phyloP scores from a whole-genome alignment of 176 grass and related monocot genomes.

The Oryza coarctata region DNA sequence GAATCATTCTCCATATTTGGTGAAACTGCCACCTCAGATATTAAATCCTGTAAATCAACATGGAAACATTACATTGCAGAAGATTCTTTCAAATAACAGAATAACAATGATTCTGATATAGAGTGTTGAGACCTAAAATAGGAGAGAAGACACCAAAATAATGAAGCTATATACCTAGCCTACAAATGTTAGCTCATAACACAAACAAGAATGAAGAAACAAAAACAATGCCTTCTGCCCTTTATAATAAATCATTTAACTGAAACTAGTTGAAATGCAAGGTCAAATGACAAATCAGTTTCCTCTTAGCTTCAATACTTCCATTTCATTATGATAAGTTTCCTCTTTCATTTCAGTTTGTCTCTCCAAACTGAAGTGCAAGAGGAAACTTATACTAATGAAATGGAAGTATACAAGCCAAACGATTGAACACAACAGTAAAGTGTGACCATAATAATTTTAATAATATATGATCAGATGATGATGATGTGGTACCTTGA shows the following conservation, averaged over 20 bases:
- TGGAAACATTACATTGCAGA: not conserved
- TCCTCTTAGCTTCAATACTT: too few species aligned
- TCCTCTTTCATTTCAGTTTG: too few species aligned
- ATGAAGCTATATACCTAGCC: not conserved
- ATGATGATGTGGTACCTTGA: slow-evolving; percentile 39
- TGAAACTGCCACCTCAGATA: slow-evolving; percentile 46
- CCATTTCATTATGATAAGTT: too few species aligned
- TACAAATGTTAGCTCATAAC: slow-evolving; percentile 19
- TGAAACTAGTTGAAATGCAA: not conserved
- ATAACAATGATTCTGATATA: not conserved
- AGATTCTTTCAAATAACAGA: slow-evolving; percentile 2
- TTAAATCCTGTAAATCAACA: slow-evolving; percentile 57
- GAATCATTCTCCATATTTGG: slow-evolving; percentile 56
- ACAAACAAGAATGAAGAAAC: slow-evolving; percentile 6
- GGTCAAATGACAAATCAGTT: not conserved
- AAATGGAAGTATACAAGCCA: slow-evolving; percentile 3
- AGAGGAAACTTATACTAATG: not conserved
- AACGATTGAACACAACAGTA: not conserved
- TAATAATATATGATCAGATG: slow-evolving; percentile 1
- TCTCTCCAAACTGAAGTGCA: not conserved
- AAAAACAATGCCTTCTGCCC: not conserved
- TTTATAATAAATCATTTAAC: not conserved
- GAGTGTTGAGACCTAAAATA: not conserved
- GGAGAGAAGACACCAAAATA: not conserved
- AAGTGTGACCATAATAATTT: not conserved